Percentiles rank a stretch among this genome's conserved stretches.
Conservation (phyloP, 129 eudicot genomes). For the Ambrosia artemisiifolia region DNA sequence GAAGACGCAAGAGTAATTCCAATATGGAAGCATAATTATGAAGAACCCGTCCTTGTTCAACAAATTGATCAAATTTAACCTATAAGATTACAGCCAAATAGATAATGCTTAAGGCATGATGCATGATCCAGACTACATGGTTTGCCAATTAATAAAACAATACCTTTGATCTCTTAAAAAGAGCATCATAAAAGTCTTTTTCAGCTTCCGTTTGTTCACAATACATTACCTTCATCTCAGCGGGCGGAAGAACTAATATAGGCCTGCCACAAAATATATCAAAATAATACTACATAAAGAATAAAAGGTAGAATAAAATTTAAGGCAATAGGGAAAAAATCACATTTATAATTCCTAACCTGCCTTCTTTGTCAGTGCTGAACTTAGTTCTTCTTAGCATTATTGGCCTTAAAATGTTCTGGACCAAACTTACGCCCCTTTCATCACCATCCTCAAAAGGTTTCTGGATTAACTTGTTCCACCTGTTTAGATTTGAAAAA, state of each 20-base stretch:
- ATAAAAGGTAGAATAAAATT: neutral
- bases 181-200: constrained; percentile 89
- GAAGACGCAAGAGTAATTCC: constrained; percentile 92
- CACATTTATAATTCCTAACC: constrained; percentile 38
- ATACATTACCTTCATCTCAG: constrained; percentile 66
- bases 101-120: neutral
- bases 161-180: constrained; percentile 94
- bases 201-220: constrained; percentile 87
- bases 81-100: constrained; percentile 22
- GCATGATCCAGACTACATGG: constrained; percentile 10
- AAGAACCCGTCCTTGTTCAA: constrained; percentile 94
- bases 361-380: constrained; percentile 84
- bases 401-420: constrained; percentile 77
- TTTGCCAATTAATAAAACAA: neutral
- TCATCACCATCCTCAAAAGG: constrained; percentile 98
- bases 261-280: constrained; percentile 63
- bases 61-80: constrained; percentile 96
- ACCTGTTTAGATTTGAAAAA: constrained; percentile 39
- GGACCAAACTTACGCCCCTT: constrained; percentile 86
- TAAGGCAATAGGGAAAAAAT: neutral
- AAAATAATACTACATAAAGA: neutral
- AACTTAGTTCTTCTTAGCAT: constrained; percentile 90
- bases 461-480: constrained; percentile 95
- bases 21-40: constrained; percentile 96
- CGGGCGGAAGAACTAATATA: constrained; percentile 94